Conservation (phyloP, 2,329 filamentous ascomycete species). For the Botrytis pseudocinerea region DNA sequence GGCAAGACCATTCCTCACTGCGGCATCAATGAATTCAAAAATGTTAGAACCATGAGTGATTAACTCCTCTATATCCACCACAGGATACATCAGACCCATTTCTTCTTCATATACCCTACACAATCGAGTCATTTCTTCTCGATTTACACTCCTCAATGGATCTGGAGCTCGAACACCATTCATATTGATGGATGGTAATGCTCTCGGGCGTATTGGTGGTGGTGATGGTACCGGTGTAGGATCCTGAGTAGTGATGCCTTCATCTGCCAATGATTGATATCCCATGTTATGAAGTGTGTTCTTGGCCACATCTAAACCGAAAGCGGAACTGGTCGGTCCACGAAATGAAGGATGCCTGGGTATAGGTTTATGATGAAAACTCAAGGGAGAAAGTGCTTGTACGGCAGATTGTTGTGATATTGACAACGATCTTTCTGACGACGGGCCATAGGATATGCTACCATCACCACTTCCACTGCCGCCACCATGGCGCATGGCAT, state of each 20-base stretch:
- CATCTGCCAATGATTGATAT: slow-evolving; percentile 67
- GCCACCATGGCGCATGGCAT: slow-evolving; percentile 42
- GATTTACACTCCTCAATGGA: slow-evolving; percentile 75
- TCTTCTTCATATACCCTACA: slow-evolving; percentile 85
- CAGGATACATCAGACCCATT: slow-evolving; percentile 88
- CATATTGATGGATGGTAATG: slow-evolving; percentile 25
- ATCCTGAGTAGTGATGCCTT: slow-evolving; percentile 58
- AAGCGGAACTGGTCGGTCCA: slow-evolving; percentile 82
- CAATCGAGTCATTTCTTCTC: slow-evolving; percentile 77
- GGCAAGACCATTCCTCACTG: slow-evolving; percentile 58
- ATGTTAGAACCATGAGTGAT: slow-evolving; percentile 69
- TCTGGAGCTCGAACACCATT: slow-evolving; percentile 59
- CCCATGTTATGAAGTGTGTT: slow-evolving; percentile 88
- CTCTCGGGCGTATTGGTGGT: slow-evolving; percentile 29
- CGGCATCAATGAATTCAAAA: slow-evolving; percentile 71
- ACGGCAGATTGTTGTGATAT: slow-evolving; percentile 32
- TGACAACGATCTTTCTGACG: slow-evolving; percentile 37
- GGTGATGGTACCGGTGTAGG: slow-evolving; percentile 46
- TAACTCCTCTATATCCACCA: slow-evolving; percentile 72
- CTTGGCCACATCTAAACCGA: slow-evolving; percentile 83
- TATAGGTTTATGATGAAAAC: slow-evolving; percentile 29
- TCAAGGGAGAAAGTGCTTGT: slow-evolving; percentile 31
- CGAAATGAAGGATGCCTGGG: slow-evolving; percentile 63
- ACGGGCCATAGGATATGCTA: slow-evolving; percentile 19
- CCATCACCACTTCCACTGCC: slow-evolving; percentile 23